Percentiles rank a stretch among this genome's conserved stretches.
Conservation (phyloP, 2,329 filamentous ascomycete genomes). For the Tolypocladium endophyticum region DNA sequence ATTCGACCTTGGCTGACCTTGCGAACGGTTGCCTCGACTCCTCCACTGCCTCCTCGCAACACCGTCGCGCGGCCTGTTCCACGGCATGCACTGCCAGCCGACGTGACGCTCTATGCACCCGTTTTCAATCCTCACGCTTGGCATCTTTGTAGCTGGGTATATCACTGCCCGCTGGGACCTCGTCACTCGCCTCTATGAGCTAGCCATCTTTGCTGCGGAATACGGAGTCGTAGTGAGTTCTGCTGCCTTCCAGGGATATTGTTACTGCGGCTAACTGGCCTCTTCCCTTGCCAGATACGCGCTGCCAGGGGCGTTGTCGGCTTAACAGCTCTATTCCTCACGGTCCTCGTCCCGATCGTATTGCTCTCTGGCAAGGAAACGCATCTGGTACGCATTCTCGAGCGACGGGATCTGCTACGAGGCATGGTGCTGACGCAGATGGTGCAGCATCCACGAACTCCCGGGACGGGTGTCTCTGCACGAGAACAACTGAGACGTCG, state of each 20-base stretch:
- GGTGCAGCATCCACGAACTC: constrained; percentile 67
- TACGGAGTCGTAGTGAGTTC: constrained; percentile 84
- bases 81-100: constrained; percentile 32
- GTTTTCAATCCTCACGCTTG: constrained; percentile 89
- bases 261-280: background rate
- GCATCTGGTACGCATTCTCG: constrained; percentile 51
- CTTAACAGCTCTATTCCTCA: constrained; percentile 74
- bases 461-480: constrained; percentile 76
- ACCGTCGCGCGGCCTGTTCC: background rate
- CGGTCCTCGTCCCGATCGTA: constrained; percentile 75
- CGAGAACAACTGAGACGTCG: constrained; percentile 88
- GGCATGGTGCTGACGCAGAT: background rate
- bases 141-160: constrained; percentile 98
- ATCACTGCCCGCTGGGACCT: constrained; percentile 99
- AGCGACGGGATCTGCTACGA: background rate
- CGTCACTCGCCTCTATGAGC: constrained; percentile 90
- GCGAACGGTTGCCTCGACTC: background rate
- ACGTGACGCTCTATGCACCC: constrained; percentile 74
- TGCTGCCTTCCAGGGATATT: background rate
- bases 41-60: background rate
- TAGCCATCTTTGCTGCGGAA: constrained; percentile 95
- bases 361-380: constrained; percentile 73
- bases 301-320: constrained; percentile 76
- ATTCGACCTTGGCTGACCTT: background rate
- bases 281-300: constrained; percentile 48